A percentile compares a stretch with the other conserved stretches of the same genome.
Conservation (phyloP, 2,329 filamentous ascomycete genomes). For the Exophiala spinifera region DNA sequence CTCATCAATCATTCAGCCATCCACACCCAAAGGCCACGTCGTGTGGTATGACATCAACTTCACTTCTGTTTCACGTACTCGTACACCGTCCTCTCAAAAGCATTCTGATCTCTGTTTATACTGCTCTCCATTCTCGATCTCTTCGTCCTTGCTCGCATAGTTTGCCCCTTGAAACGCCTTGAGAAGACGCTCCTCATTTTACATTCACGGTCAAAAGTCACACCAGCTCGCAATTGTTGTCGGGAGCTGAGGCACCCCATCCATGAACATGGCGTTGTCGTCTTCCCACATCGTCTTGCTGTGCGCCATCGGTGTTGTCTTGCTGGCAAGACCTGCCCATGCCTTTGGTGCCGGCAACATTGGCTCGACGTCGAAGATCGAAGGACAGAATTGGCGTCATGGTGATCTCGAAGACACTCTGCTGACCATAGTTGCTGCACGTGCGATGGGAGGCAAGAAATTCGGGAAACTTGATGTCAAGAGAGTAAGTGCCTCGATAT, state of each 20-base stretch:
- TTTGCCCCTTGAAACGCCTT: too few species aligned
- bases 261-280: slow-evolving; percentile 25
- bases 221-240: neutral
- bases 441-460: slow-evolving; percentile 67
- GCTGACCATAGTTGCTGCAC: slow-evolving; percentile 66
- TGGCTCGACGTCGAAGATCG: slow-evolving; percentile 70
- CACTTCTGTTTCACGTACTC: neutral
- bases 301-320: slow-evolving; percentile 48
- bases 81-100: neutral
- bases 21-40: slow-evolving; percentile 7
- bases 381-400: slow-evolving; percentile 85
- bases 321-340: slow-evolving; percentile 64
- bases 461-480: slow-evolving; percentile 86
- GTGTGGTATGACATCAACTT: slow-evolving; percentile 12
- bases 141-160: too few species aligned
- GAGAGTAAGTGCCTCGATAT: slow-evolving; percentile 24
- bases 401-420: slow-evolving; percentile 92
- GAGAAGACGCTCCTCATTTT: neutral
- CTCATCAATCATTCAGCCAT: neutral
- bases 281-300: slow-evolving; percentile 24
- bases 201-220: neutral
- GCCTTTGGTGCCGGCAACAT: slow-evolving; percentile 91
- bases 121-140: too few species aligned
- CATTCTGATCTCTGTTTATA: too few species aligned
- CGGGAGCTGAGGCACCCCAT: neutral